These are phyloP conservation scores for Globisporangium cederbergense DNA, from an alignment of 352 stramenopile genomes.

Conservation along the genomic window DNA sequence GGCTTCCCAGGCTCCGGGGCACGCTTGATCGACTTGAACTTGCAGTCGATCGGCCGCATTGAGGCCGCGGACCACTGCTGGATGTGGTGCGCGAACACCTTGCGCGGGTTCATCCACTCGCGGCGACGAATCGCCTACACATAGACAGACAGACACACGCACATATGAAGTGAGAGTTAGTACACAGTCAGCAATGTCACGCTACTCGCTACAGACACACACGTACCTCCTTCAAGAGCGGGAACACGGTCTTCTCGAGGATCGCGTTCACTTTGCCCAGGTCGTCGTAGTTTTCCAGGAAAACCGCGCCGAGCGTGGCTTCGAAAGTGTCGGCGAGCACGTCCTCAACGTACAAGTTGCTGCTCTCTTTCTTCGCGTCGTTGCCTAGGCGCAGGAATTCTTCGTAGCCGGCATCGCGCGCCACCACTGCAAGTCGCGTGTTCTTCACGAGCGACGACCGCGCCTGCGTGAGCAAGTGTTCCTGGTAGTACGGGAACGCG, in stretches of 20 bases:
- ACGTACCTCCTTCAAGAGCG: slow-evolving; percentile 52
- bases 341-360: slow-evolving; percentile 69
- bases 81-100: slow-evolving; percentile 66
- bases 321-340: slow-evolving; percentile 82
- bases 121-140: slow-evolving; percentile 56
- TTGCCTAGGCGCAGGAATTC: slow-evolving; percentile 74
- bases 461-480: slow-evolving; percentile 74
- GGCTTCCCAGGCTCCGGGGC: slow-evolving; percentile 5
- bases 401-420: slow-evolving; percentile 52
- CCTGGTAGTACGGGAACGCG: slow-evolving; percentile 77
- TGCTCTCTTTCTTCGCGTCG: slow-evolving; percentile 40
- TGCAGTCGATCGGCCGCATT: slow-evolving; percentile 31
- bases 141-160: not conserved
- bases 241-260: slow-evolving; percentile 60
- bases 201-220: not conserved
- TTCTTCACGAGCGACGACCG: slow-evolving; percentile 86
- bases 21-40: slow-evolving; percentile 47
- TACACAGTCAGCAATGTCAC: not conserved
- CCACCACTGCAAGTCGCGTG: slow-evolving; percentile 62
- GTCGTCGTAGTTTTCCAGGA: slow-evolving; percentile 62
- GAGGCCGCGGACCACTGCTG: slow-evolving; percentile 42
- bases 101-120: slow-evolving; percentile 82
- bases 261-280: slow-evolving; percentile 61
- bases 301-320: slow-evolving; percentile 70
- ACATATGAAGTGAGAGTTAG: not conserved